Conservation (phyloP, 306 rosid species). For the Castanea mollissima region DNA sequence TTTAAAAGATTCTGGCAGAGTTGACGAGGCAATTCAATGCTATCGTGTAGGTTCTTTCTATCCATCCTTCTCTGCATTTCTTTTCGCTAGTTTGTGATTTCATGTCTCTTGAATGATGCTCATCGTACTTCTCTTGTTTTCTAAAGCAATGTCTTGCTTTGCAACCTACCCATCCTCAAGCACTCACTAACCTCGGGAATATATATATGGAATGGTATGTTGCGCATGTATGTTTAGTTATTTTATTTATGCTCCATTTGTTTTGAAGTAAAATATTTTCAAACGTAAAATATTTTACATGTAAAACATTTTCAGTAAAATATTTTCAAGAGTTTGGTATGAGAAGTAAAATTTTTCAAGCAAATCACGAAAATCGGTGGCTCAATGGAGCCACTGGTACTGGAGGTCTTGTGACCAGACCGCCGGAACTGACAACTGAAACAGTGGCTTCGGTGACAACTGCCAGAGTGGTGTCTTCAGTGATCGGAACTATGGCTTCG, state of each 20-base stretch:
- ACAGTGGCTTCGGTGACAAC: too few species aligned
- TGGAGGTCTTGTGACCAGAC: too few species aligned
- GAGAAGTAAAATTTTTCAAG: too few species aligned
- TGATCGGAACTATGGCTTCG: too few species aligned
- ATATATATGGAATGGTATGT: slow-evolving; percentile 96
- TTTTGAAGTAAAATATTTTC: too few species aligned
- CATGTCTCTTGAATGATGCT: slow-evolving; percentile 19
- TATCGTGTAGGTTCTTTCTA: slow-evolving; percentile 62
- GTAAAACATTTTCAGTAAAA: too few species aligned
- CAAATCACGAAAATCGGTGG: too few species aligned
- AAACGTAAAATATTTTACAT: too few species aligned
- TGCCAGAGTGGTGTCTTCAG: too few species aligned
- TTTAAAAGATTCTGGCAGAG: slow-evolving; percentile 86
- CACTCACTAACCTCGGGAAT: slow-evolving; percentile 94
- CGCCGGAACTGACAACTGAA: too few species aligned
- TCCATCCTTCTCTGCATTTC: not conserved
- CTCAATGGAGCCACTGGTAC: too few species aligned
- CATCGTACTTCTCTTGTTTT: slow-evolving; percentile 15
- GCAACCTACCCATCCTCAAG: slow-evolving; percentile 96
- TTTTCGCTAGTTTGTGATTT: slow-evolving; percentile 1
- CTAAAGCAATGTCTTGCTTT: slow-evolving; percentile 91
- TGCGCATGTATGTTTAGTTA: slow-evolving; percentile 4
- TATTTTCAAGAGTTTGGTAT: too few species aligned
- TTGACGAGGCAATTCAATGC: slow-evolving; percentile 95
- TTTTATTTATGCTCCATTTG: not conserved